phyloP scores from a whole-genome alignment of 169 alveolate genomes.

The Eimeria praecox region DNA sequence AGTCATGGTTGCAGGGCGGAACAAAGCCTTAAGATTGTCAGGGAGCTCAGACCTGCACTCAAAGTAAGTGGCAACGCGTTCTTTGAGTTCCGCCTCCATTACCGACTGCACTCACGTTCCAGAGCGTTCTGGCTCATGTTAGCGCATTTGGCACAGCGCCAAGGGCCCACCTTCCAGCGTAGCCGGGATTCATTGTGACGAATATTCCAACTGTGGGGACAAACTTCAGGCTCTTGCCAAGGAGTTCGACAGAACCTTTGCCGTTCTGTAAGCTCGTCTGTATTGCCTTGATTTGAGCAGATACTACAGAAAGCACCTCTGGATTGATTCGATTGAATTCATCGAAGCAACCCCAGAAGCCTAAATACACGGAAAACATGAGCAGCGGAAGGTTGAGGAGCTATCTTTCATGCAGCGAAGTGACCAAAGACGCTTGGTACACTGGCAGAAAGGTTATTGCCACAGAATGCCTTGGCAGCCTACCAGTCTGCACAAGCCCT shows the following conservation, averaged over 20 bases:
- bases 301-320: slow-evolving; percentile 98
- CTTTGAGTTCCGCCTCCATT: background rate
- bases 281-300: slow-evolving; percentile 97
- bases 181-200: slow-evolving; percentile 99
- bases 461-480: background rate
- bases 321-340: slow-evolving; percentile 98
- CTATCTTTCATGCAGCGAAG: background rate
- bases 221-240: slow-evolving; percentile 88
- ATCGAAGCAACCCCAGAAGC: slow-evolving; percentile 99
- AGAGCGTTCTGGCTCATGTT: background rate
- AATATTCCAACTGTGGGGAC: slow-evolving; percentile 88
- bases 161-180: slow-evolving; percentile 96
- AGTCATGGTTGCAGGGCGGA: slow-evolving; percentile 99
- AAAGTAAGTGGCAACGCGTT: background rate
- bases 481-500: slow-evolving; percentile 91
- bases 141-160: background rate
- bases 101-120: background rate
- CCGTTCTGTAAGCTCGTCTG: slow-evolving; percentile 95
- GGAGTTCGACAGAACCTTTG: slow-evolving; percentile 87
- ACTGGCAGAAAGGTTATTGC: background rate
- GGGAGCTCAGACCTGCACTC: slow-evolving; percentile 96
- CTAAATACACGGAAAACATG: slow-evolving; percentile 83
- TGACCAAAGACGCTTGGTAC: background rate
- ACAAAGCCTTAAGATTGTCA: slow-evolving; percentile 97
- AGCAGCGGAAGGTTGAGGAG: background rate